A percentile compares a stretch with the other conserved stretches of the same genome.
Conservation (phyloP, 495 filamentous ascomycete genomes). For the Astrothelium subdiscretum region DNA sequence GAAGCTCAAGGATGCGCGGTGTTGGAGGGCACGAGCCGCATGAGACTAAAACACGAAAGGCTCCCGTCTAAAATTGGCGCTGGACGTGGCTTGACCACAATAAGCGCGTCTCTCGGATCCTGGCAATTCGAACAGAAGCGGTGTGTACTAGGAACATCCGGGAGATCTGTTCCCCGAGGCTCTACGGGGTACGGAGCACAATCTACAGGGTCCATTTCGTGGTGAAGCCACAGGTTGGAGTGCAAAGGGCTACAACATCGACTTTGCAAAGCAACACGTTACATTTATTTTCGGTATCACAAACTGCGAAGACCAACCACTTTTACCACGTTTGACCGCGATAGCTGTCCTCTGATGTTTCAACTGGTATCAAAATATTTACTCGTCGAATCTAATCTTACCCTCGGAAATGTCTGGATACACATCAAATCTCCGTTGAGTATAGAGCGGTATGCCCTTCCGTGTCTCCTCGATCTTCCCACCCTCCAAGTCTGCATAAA, state of each 20-base stretch:
- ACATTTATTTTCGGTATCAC: neutral
- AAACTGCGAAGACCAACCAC: too few relatives aligned
- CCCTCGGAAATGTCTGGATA: conserved; percentile 77
- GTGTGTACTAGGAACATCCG: neutral
- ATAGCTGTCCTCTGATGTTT: too few relatives aligned
- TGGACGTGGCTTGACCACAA: neutral
- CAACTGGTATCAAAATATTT: neutral
- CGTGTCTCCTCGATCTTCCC: conserved; percentile 64
- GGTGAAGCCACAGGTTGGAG: neutral
- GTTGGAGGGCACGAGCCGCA: neutral
- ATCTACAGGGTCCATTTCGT: too few relatives aligned
- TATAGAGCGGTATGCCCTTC: conserved; percentile 71
- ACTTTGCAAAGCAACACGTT: neutral
- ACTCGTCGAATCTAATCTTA: conserved; percentile 21
- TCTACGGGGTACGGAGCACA: neutral
- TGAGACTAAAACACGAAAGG: neutral
- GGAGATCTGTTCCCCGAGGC: neutral
- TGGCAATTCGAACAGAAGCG: neutral
- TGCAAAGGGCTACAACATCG: neutral
- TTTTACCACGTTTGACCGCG: too few relatives aligned
- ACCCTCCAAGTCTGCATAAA: conserved; percentile 62
- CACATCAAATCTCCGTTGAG: conserved; percentile 86
- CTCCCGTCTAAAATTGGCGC: neutral
- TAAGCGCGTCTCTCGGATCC: neutral
- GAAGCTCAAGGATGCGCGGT: neutral